Evolutionary conservation across 345 rosid species (phyloP).

Genomic region (Eutrema japonicum): DNA sequence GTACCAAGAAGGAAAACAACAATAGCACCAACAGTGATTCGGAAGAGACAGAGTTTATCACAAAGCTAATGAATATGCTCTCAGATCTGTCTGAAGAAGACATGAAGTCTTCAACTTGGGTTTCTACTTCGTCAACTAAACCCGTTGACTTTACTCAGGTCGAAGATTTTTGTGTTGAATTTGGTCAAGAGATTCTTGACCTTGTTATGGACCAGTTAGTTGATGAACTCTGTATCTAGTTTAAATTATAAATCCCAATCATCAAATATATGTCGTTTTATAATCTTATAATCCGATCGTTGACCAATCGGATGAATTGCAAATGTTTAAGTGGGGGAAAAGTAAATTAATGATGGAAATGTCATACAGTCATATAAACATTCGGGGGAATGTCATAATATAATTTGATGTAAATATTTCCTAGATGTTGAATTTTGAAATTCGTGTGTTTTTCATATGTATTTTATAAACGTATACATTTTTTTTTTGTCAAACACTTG

Average conservation of each 20-base stretch:
- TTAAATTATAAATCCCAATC: not conserved
- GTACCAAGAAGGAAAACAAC: conserved; percentile 38
- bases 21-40: conserved; percentile 14
- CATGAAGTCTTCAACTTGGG: conserved; percentile 53
- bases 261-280: conserved; percentile 18
- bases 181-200: conserved; percentile 62
- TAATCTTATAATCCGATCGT: conserved; percentile 11
- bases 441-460: not conserved
- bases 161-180: conserved; percentile 55
- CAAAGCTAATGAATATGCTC: conserved; percentile 50
- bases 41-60: conserved; percentile 42
- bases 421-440: not conserved
- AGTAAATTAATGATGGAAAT: not conserved
- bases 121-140: conserved; percentile 31
- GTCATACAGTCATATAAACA: not conserved
- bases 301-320: not conserved
- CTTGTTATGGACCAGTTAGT: conserved; percentile 49
- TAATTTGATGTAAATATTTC: not conserved
- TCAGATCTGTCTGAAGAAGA: conserved; percentile 54
- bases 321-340: not conserved
- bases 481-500: not conserved
- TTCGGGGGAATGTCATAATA: not conserved
- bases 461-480: too few relatives aligned
- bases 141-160: conserved; percentile 43
- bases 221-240: conserved; percentile 51